These are phyloP conservation scores for Kwoniella shivajii DNA, from an alignment of 1,284 basidiomycete species.

Conservation along the genomic window DNA sequence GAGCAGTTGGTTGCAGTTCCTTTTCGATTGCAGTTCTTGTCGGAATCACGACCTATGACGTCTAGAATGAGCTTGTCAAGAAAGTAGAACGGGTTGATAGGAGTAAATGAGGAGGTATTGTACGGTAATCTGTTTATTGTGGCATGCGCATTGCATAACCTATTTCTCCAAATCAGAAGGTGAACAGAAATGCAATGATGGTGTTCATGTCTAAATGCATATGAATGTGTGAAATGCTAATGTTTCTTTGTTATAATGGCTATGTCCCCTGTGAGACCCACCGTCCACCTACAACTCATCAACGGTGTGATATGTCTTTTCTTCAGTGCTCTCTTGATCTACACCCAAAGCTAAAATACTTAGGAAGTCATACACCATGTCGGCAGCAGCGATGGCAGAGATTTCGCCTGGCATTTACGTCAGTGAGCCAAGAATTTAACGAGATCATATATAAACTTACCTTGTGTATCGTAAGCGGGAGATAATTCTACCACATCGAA, in stretches of 20 bases:
- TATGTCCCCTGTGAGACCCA: background rate
- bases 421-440: background rate
- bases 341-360: conserved; percentile 33
- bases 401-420: conserved; percentile 36
- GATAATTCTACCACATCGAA: conserved; percentile 48
- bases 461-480: conserved; percentile 51
- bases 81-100: too few relatives aligned
- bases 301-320: background rate
- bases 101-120: background rate
- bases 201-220: background rate
- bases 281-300: conserved; percentile 21
- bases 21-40: too few relatives aligned
- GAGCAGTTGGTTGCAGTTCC: too few relatives aligned
- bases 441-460: conserved; percentile 10
- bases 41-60: too few relatives aligned
- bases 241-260: background rate
- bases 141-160: too few relatives aligned
- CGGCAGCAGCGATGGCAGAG: conserved; percentile 51
- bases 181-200: background rate
- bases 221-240: background rate
- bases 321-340: background rate
- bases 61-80: too few relatives aligned
- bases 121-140: background rate
- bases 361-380: conserved; percentile 48
- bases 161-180: too few relatives aligned